phyloP scores from a whole-genome alignment of 2,329 filamentous ascomycete genomes.

The Fusarium sp. region DNA sequence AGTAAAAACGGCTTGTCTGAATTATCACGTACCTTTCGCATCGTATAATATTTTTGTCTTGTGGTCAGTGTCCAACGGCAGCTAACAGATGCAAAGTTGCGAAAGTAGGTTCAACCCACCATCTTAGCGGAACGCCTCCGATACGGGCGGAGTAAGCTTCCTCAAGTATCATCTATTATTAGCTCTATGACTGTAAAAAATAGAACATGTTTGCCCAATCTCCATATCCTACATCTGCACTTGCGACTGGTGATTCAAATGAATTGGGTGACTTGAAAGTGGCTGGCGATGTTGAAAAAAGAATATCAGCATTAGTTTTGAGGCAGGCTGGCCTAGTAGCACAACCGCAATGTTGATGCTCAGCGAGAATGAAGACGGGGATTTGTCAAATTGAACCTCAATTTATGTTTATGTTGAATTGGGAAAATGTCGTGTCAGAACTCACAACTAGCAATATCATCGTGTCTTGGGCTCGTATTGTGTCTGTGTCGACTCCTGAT shows the following conservation, averaged over 20 bases:
- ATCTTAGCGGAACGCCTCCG: neutral
- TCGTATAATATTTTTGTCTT: constrained; percentile 3
- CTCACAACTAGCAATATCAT: neutral
- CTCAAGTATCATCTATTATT: neutral
- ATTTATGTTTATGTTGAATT: no score
- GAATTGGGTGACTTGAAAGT: no score
- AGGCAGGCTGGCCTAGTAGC: neutral
- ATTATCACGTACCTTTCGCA: constrained; percentile 11
- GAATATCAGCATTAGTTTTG: no score
- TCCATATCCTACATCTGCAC: no score
- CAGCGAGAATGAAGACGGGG: neutral
- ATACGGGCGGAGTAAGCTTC: neutral
- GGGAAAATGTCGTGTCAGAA: no score
- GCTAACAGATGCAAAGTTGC: constrained; percentile 24
- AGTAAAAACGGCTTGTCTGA: constrained; percentile 75
- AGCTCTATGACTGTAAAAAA: neutral
- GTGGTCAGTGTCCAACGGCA: constrained; percentile 1
- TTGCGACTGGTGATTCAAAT: neutral
- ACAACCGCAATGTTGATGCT: neutral
- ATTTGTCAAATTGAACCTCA: neutral
- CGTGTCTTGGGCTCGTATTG: neutral
- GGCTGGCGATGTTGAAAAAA: neutral
- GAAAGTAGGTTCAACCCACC: neutral
- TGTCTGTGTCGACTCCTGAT: neutral
- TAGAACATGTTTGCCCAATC: neutral